Base-by-base conservation (phyloP, 805 yeast species). In the Candida ponderosae region DNA sequence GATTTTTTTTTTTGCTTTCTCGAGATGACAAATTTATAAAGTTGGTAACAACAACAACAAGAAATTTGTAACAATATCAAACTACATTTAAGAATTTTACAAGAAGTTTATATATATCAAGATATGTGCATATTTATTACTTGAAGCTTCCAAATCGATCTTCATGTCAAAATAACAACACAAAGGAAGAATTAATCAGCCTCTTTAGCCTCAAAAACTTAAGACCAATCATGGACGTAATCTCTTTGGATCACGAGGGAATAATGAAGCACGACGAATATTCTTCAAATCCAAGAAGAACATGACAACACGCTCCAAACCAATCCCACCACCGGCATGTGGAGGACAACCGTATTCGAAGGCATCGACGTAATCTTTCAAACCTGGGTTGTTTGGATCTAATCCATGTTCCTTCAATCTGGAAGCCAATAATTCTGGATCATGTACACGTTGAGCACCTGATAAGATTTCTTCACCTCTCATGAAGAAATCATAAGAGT, bases 381-480 rank as follows among this genome's bases (percentile, higher is more conserved):
- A 67, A 46, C 97, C 98, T 26, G 86, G 84, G 42, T 74, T 73
- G 41, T 68, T 66, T 41, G 95, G 85, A 57, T 86, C 85, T 39
- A 93, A 78, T 20, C 76, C 97, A 55, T 83, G 95, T 29, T 72
- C 82, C 34, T 62, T 68, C 83, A 93, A 79, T 68, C 97, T 79
- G 66, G 83, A 75, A 52, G 67, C 72, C 54, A 93, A 76, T 53
- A 93, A 70, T 44, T 70, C 86, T 35, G 95, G 79, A 62, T 93
- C 97, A 61, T 93, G 99, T 51, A 93, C 77, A 76, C 99, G 96
- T 71, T 93, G 99, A 40, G 98, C 99, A 55, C 99, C 99, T n/a
- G 96, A 87, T 51, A 93, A 69, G 54, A 93, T 93, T 68, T 93
- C 99, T 70, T 93, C 98, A 60, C 99, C 99, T 71, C 98, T 83